Base-by-base conservation (phyloP, 352 stramenopile genomes). In the Thalassiosira delicatula region DNA sequence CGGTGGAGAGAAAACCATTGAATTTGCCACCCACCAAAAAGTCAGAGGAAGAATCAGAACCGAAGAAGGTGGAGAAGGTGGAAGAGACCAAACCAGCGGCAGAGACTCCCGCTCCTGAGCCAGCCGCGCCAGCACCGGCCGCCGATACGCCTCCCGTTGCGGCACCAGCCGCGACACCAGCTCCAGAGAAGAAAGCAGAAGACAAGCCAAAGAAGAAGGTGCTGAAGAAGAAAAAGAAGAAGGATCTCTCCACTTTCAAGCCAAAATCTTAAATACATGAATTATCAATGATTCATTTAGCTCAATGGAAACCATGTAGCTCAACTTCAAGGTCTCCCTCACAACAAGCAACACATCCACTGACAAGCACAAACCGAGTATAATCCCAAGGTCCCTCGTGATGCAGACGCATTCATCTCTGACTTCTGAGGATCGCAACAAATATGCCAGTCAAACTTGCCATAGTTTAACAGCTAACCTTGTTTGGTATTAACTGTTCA, bases 211-310 rank as follows among this genome's bases (percentile, higher is more conserved):
- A 81, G 51, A 79, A 83, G 44, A 76, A 76, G n/a, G 79, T 88
- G 66, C 72, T 88, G 35, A 91, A 88, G 54, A 93, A 94, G 83
- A 94, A 93, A 72, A 94, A 94, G 65, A 94, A 94, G 74, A 94
- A 93, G 84, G 90, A 94, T 86, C 63, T 92, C 8, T 88, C 74
- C 32, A 89, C 85, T n/a, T 92, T 92, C 62, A 90, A 91, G 59
- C 33, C 82, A 35, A 70, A 62, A 19, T 84, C 70, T 32, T 86
- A 76, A 70, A 70, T 49, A 49, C 9, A 19, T 9, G 40, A 19
- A 49, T 49, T 49, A 17, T 9, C 40, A 49, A 49, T 49, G 40
- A 19, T 17, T 49, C 9, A 49, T 17, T 49, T 17, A 49, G 19
- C 40, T 9, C 40, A 49, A 49, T 17, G 9, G 19, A 17, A n/a